phyloP scores from a whole-genome alignment of 2,329 filamentous ascomycete genomes.

The Monosporascus sp. region DNA sequence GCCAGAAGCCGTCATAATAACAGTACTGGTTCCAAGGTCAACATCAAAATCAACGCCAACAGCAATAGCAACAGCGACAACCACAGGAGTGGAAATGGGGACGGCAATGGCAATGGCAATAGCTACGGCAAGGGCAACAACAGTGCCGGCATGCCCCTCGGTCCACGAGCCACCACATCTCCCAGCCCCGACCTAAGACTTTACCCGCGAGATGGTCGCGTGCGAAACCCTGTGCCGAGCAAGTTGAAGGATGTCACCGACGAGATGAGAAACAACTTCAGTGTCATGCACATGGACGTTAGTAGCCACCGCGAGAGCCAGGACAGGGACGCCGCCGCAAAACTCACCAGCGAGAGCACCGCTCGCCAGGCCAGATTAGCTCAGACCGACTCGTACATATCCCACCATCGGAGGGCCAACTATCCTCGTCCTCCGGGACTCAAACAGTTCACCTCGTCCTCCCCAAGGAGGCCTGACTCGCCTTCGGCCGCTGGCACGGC shows the following conservation, averaged over 20 bases:
- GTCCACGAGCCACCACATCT: constrained; percentile 4
- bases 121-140: not conserved
- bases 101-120: not conserved
- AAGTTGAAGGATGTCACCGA: constrained; percentile 57
- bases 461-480: constrained; percentile 16
- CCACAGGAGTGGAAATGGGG: not conserved
- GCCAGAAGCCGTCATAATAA: not conserved
- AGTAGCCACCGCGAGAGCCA: constrained; percentile 38
- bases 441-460: constrained; percentile 19
- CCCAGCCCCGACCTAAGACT: constrained; percentile 20
- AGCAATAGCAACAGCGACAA: not conserved
- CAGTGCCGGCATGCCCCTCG: not conserved
- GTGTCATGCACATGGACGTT: constrained; percentile 58
- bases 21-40: not conserved
- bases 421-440: constrained; percentile 24
- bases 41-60: constrained; percentile 1
- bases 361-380: constrained; percentile 53
- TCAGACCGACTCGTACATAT: constrained; percentile 48
- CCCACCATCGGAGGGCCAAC: constrained; percentile 38
- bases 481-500: constrained; percentile 1
- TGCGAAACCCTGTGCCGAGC: constrained; percentile 55
- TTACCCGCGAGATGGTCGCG: constrained; percentile 40
- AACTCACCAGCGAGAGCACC: constrained; percentile 57
- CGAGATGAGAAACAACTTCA: constrained; percentile 54
- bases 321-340: constrained; percentile 49